These are phyloP conservation scores for Oxyria digyna DNA, from an alignment of 148 eudicot genomes.

Conservation along the genomic window DNA sequence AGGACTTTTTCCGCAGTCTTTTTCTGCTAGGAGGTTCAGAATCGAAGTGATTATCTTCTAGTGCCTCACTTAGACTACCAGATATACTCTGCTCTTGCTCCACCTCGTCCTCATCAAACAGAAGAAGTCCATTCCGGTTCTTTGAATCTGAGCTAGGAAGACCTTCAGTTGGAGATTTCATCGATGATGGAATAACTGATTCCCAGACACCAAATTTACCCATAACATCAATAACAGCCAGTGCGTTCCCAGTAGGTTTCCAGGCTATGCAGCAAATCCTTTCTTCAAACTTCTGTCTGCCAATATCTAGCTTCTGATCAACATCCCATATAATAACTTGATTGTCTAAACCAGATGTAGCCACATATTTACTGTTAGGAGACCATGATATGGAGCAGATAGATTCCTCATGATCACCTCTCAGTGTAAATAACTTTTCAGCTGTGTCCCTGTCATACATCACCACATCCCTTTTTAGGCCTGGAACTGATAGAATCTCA, in stretches of 20 bases:
- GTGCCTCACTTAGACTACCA: conserved; percentile 69
- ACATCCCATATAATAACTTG: conserved; percentile 94
- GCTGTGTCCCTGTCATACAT: conserved; percentile 98
- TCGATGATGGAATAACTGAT: conserved; percentile 63
- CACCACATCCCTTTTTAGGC: conserved; percentile 83
- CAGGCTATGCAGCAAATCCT: conserved; percentile 74
- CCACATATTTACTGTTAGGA: conserved; percentile 92
- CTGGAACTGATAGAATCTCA: conserved; percentile 66
- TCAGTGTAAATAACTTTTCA: conserved; percentile 60
- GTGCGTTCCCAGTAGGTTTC: conserved; percentile 88
- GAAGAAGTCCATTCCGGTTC: conserved; percentile 54
- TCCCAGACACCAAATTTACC: conserved; percentile 98
- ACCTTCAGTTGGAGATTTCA: conserved; percentile 93
- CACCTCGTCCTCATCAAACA: conserved; percentile 68
- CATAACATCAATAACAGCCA: conserved; percentile 84
- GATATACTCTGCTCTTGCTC: conserved; percentile 50
- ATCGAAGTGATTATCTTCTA: conserved; percentile 60
- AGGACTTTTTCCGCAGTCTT: conserved; percentile 58
- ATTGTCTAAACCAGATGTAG: conserved; percentile 79
- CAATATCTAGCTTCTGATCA: conserved; percentile 64
- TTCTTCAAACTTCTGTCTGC: conserved; percentile 82
- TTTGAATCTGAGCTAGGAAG: conserved; percentile 46
- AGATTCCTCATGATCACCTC: conserved; percentile 75
- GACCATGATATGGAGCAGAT: conserved; percentile 89
- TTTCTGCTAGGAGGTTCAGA: conserved; percentile 57